phyloP scores from a whole-genome alignment of 768 basidiomycete species.

The Lactifluus subvellereus region DNA sequence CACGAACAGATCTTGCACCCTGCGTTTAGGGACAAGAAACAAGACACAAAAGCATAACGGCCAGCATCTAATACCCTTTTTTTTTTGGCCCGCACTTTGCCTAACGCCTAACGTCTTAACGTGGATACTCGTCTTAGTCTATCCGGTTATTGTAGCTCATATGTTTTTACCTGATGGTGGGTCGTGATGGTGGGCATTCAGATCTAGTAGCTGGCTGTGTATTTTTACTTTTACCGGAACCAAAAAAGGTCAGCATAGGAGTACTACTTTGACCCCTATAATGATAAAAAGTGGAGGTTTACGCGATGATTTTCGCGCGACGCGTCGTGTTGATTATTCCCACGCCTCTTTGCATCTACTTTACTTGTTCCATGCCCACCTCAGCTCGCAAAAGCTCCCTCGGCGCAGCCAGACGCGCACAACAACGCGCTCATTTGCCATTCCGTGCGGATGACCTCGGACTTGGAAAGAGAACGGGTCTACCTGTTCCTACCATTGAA shows the following conservation, averaged over 20 bases:
- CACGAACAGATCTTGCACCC: constrained; percentile 88
- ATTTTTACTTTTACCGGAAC: neutral
- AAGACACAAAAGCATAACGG: constrained; percentile 11
- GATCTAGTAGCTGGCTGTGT: constrained; percentile 13
- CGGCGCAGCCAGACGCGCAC: constrained; percentile 45
- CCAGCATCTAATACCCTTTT: neutral
- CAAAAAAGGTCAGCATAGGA: neutral
- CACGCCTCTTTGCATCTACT: constrained; percentile 11
- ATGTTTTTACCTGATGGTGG: neutral
- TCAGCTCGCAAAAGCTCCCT: constrained; percentile 37
- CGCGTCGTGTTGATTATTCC: constrained; percentile 22
- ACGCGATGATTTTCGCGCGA: neutral
- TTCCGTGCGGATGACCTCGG: constrained; percentile 72
- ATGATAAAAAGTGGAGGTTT: neutral
- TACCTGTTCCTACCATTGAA: constrained; percentile 60
- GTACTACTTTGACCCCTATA: too few relatives aligned
- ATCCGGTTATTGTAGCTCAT: neutral
- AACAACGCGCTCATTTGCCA: constrained; percentile 64
- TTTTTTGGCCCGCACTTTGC: neutral
- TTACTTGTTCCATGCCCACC: constrained; percentile 28
- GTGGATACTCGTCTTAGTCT: neutral
- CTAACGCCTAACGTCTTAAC: neutral
- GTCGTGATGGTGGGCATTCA: too few relatives aligned
- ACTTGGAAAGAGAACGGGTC: constrained; percentile 77
- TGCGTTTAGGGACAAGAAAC: constrained; percentile 7